These are phyloP conservation scores for Alternaria sp. DNA, from an alignment of 2,329 filamentous ascomycete genomes.

Conservation along the genomic window DNA sequence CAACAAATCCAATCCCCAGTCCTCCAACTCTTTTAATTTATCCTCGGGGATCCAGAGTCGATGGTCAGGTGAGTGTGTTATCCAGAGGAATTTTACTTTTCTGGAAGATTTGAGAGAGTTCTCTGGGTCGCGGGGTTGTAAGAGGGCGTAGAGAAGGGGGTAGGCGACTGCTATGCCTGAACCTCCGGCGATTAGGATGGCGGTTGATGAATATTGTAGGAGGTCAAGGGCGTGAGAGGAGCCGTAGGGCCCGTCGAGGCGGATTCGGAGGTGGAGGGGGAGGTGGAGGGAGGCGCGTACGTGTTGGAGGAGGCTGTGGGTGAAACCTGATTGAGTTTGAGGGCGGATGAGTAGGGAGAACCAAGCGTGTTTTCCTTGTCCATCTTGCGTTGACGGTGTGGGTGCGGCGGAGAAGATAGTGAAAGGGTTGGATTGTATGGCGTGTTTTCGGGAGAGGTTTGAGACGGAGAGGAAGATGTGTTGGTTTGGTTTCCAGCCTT, in stretches of 20 bases:
- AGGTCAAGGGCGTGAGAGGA: slow-evolving; percentile 64
- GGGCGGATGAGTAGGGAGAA: slow-evolving; percentile 68
- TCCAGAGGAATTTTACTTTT: slow-evolving; percentile 65
- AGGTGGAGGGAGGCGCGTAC: slow-evolving; percentile 58
- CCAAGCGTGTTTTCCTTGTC: slow-evolving; percentile 56
- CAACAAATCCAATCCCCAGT: slow-evolving; percentile 61
- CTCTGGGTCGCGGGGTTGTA: slow-evolving; percentile 40
- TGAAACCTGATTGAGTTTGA: slow-evolving; percentile 64
- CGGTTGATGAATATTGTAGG: slow-evolving; percentile 60
- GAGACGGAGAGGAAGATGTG: slow-evolving; percentile 71
- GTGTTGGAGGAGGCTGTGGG: slow-evolving; percentile 62
- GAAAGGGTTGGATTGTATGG: slow-evolving; percentile 70
- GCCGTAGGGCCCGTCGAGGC: slow-evolving; percentile 72
- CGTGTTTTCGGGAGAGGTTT: slow-evolving; percentile 60
- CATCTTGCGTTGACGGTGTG: not conserved
- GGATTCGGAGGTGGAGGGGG: slow-evolving; percentile 56
- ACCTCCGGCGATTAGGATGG: slow-evolving; percentile 68
- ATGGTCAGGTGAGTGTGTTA: slow-evolving; percentile 64
- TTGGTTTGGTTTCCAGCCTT: slow-evolving; percentile 68
- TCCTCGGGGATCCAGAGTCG: slow-evolving; percentile 62
- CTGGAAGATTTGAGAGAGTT: slow-evolving; percentile 28
- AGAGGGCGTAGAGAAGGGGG: slow-evolving; percentile 65
- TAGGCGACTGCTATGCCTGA: slow-evolving; percentile 72
- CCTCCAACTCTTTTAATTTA: slow-evolving; percentile 60
- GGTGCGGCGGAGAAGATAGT: slow-evolving; percentile 70